Percentiles rank a stretch among this genome's conserved stretches.
Evolutionary conservation across 148 eudicot genomes (phyloP).

Genomic region (Pharnaceum exiguum): DNA sequence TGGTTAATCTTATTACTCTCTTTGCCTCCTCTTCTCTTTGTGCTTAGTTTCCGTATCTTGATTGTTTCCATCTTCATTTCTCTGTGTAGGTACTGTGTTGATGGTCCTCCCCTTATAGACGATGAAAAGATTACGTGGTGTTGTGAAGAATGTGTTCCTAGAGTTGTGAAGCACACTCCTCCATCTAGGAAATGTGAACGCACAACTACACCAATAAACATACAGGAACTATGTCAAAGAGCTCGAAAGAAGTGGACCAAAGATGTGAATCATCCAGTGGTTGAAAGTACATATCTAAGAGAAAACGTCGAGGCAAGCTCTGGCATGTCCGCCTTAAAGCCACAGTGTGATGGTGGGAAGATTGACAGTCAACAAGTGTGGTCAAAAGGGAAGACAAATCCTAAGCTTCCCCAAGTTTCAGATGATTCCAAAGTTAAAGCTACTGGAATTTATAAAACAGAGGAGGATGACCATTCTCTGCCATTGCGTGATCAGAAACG

Average conservation of each 20-base stretch:
- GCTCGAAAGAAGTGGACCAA: constrained; percentile 12
- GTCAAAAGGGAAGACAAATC: neutral
- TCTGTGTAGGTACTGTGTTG: constrained; percentile 28
- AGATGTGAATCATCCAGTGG: neutral
- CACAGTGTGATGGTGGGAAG: neutral
- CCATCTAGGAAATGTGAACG: constrained; percentile 16
- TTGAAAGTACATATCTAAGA: neutral
- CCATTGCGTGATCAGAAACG: neutral
- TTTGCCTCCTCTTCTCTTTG: neutral
- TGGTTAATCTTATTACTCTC: neutral
- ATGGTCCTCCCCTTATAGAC: constrained; percentile 10
- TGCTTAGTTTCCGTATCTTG: neutral
- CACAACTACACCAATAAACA: neutral
- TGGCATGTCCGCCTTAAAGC: neutral
- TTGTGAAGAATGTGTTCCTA: constrained; percentile 34
- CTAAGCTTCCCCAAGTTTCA: neutral
- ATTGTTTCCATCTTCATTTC: neutral
- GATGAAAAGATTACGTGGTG: constrained; percentile 25
- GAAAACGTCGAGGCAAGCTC: constrained; percentile 1
- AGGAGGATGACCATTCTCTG: neutral
- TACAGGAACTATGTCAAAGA: neutral
- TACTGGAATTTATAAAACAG: neutral
- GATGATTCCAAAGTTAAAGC: neutral
- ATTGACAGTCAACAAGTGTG: neutral
- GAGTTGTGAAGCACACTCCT: neutral